Conservation (phyloP, 228 moss, liverwort and hornwort species). For the Sphagnum magellanicum region DNA sequence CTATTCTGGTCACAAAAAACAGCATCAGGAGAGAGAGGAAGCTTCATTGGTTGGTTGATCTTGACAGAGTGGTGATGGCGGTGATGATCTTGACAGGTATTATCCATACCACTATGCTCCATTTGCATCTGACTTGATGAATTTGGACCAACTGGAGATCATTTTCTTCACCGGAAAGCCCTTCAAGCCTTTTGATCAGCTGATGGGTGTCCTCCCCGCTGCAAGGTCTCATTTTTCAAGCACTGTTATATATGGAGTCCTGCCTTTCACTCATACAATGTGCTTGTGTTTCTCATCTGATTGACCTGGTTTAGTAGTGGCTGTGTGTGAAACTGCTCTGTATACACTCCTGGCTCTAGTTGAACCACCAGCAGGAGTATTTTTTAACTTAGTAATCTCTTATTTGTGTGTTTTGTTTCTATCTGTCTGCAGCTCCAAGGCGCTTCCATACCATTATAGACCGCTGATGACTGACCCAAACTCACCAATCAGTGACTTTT, state of each 20-base stretch:
- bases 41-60: no score
- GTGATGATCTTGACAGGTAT: conserved; percentile 43
- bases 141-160: conserved; percentile 82
- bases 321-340: no score
- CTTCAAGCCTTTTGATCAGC: conserved; percentile 97
- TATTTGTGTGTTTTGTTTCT: neutral
- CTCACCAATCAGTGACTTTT: conserved; percentile 90
- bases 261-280: no score
- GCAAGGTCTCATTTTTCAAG: conserved; percentile 45
- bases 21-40: no score
- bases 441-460: conserved; percentile 71
- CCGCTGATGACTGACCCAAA: conserved; percentile 73
- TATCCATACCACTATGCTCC: conserved; percentile 98
- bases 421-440: conserved; percentile 51
- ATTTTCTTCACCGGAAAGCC: conserved; percentile 85
- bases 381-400: no score
- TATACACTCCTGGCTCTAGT: no score
- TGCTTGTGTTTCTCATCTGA: no score
- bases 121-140: conserved; percentile 85
- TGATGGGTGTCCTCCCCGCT: conserved; percentile 93
- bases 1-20: no score
- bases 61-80: no score
- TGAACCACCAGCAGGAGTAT: neutral
- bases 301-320: no score
- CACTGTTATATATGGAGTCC: no score